phyloP scores from a whole-genome alignment of 768 basidiomycete species.

The Hysterangium stoloniferum region DNA sequence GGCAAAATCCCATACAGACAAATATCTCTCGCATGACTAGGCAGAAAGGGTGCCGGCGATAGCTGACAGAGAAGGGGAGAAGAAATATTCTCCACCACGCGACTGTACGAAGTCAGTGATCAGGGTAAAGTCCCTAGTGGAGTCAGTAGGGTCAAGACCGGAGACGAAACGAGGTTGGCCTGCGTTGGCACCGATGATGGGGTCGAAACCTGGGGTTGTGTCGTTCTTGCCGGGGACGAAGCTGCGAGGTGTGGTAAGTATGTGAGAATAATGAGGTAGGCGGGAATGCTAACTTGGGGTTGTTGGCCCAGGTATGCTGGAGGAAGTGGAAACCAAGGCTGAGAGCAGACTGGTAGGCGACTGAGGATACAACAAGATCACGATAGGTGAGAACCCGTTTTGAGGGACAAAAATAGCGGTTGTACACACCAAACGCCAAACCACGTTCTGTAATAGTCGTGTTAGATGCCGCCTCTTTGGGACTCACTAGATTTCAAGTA shows the following conservation, averaged over 20 bases:
- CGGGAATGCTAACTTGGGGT: not conserved
- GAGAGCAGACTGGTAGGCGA: conserved; percentile 30
- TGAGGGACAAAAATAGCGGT: not conserved
- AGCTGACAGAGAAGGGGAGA: conserved; percentile 39
- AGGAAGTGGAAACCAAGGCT: conserved; percentile 32
- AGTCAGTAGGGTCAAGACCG: conserved; percentile 18
- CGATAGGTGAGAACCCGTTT: not conserved
- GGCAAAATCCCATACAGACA: too few relatives aligned
- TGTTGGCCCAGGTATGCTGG: conserved; percentile 11
- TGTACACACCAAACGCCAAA: conserved; percentile 30
- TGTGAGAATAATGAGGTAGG: not conserved
- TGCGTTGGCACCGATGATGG: conserved; percentile 17
- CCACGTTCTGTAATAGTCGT: conserved; percentile 42
- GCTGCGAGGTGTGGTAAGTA: conserved; percentile 19
- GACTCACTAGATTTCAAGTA: conserved; percentile 43
- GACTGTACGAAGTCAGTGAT: conserved; percentile 31
- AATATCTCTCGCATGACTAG: too few relatives aligned
- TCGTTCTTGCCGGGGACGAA: conserved; percentile 11
- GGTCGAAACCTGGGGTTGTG: conserved; percentile 35
- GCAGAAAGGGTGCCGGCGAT: conserved; percentile 16
- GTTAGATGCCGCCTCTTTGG: conserved; percentile 25
- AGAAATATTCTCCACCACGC: conserved; percentile 47
- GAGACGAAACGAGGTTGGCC: conserved; percentile 12
- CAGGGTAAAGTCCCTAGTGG: conserved; percentile 12
- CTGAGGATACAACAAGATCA: conserved; percentile 21